These are phyloP conservation scores for Solanum tarapatanum DNA, from an alignment of 257 asterid species.

Conservation along the genomic window DNA sequence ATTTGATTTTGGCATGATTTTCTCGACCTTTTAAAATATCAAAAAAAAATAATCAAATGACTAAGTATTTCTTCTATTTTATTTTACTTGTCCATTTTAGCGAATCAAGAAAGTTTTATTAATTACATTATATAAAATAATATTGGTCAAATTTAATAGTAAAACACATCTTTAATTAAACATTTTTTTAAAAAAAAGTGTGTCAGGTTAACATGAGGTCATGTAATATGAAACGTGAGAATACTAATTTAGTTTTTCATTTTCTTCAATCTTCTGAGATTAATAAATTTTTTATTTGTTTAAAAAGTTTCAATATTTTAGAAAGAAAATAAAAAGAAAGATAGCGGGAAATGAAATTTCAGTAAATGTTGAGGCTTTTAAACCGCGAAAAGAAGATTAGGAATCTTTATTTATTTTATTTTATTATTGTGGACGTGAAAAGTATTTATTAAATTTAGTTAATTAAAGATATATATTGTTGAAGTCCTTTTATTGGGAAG, in stretches of 20 bases:
- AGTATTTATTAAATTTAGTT: not conserved
- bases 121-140: no score
- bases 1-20: not conserved
- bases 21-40: not conserved
- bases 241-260: not conserved
- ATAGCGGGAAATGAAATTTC: not conserved
- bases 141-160: no score
- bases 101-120: no score
- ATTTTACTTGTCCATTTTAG: not conserved
- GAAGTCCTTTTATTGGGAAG: not conserved
- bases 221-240: not conserved
- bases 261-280: not conserved
- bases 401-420: not conserved
- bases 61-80: no score
- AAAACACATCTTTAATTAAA: no score
- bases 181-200: no score
- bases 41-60: no score
- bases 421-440: constrained; percentile 16
- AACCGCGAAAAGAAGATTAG: not conserved
- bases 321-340: not conserved
- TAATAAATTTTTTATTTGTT: not conserved
- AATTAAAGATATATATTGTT: not conserved
- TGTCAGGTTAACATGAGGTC: no score
- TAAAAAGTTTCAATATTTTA: not conserved
- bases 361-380: not conserved